Conservation (phyloP, 1,284 basidiomycete species). For the Mycena sp. region DNA sequence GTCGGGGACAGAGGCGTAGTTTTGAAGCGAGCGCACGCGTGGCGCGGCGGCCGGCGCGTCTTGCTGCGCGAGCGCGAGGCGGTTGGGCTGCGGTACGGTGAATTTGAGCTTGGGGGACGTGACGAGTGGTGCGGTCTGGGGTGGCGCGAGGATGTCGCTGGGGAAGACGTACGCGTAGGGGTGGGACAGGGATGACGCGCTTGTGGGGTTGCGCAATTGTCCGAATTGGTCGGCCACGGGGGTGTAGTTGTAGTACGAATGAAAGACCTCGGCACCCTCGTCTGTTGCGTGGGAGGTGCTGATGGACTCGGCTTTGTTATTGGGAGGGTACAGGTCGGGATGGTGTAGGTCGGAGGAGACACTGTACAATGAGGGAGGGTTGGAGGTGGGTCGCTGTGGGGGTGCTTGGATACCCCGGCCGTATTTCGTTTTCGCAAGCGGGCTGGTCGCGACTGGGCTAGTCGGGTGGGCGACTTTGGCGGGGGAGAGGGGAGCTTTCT, state of each 20-base stretch:
- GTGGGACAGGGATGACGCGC: conserved; percentile 22
- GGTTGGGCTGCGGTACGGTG: conserved; percentile 17
- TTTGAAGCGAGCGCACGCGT: conserved; percentile 47
- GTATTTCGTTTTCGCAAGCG: conserved; percentile 3
- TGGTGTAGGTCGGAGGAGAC: conserved; percentile 22
- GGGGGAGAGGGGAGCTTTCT: conserved; percentile 35
- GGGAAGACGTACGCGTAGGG: conserved; percentile 26
- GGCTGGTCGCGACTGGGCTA: conserved; percentile 23
- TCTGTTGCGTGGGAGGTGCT: conserved; percentile 11
- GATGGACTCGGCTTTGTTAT: no score
- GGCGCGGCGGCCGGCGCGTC: neutral
- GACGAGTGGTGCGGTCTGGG: conserved; percentile 23
- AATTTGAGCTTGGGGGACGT: conserved; percentile 35
- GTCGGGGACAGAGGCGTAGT: conserved; percentile 70
- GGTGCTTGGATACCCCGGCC: conserved; percentile 5
- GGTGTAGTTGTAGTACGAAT: conserved; percentile 29
- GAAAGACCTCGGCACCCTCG: conserved; percentile 24
- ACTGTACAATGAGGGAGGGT: conserved; percentile 25
- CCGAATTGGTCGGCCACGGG: conserved; percentile 26
- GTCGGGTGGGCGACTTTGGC: conserved; percentile 25
- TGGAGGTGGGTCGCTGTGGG: conserved; percentile 7
- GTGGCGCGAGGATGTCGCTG: conserved; percentile 31
- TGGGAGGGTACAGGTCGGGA: neutral
- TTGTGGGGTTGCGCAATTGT: neutral
- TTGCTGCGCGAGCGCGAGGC: conserved; percentile 19